Conservation (phyloP, 2,329 filamentous ascomycete genomes). For the Rasamsonia emersonii region DNA sequence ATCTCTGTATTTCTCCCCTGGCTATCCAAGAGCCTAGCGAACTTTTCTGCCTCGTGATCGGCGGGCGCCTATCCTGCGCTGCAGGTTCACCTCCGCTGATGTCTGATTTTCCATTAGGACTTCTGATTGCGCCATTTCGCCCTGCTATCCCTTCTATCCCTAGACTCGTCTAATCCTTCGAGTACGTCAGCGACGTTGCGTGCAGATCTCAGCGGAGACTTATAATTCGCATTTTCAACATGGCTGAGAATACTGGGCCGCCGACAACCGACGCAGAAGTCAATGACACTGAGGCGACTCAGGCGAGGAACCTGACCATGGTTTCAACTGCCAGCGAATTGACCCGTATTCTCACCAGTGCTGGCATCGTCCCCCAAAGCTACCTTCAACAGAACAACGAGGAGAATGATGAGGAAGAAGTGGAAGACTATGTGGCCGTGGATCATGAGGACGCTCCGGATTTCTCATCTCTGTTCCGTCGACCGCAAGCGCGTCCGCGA, state of each 20-base stretch:
- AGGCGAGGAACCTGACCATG: conserved; percentile 4
- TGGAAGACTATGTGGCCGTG: conserved; percentile 34
- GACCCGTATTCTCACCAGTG: conserved; percentile 9
- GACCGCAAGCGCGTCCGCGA: conserved; percentile 27
- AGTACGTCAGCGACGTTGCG: too few relatives aligned
- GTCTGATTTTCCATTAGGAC: too few relatives aligned
- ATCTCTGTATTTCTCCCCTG: too few relatives aligned
- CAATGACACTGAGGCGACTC: conserved; percentile 4
- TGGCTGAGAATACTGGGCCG: conserved; percentile 8
- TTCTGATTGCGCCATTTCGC: too few relatives aligned
- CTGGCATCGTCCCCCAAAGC: conserved; percentile 9
- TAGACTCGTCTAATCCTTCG: too few relatives aligned
- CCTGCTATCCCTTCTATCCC: too few relatives aligned
- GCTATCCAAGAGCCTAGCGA: too few relatives aligned
- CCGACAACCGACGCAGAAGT: conserved; percentile 6
- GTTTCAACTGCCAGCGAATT: conserved; percentile 8
- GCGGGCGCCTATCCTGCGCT: too few relatives aligned
- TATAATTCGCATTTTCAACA: not conserved
- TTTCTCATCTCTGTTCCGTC: conserved; percentile 34
- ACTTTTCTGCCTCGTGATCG: too few relatives aligned
- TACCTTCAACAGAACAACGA: conserved; percentile 18
- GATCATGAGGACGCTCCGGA: conserved; percentile 34
- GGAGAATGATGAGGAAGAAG: conserved; percentile 18
- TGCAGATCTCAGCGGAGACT: not conserved
- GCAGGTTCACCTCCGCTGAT: too few relatives aligned